phyloP scores from a whole-genome alignment of 257 asterid species.

The Solanum okadae region DNA sequence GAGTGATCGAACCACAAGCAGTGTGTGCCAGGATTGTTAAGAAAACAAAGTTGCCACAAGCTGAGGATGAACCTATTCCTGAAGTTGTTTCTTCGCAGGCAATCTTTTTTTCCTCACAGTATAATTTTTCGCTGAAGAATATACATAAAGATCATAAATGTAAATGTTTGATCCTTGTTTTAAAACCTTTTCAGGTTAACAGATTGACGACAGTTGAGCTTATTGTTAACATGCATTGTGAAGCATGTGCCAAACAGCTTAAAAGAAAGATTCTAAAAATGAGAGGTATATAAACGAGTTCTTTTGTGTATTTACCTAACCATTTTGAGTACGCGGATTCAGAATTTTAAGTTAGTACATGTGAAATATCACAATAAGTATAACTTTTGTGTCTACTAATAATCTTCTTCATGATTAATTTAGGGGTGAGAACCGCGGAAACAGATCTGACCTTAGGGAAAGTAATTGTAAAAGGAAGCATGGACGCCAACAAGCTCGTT shows the following conservation, averaged over 20 bases:
- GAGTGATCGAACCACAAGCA: slow-evolving; percentile 67
- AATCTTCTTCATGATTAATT: neutral
- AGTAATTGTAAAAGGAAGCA: slow-evolving; percentile 66
- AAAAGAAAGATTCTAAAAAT: slow-evolving; percentile 76
- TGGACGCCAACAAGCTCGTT: slow-evolving; percentile 64
- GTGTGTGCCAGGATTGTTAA: slow-evolving; percentile 53
- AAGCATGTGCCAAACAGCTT: slow-evolving; percentile 78
- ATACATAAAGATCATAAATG: neutral
- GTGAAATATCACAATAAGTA: neutral
- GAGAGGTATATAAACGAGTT: slow-evolving; percentile 44
- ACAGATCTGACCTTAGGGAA: slow-evolving; percentile 60
- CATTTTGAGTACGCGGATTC: neutral
- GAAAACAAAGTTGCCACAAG: slow-evolving; percentile 46
- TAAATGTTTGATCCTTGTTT: neutral
- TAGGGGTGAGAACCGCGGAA: slow-evolving; percentile 74
- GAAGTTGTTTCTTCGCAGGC: slow-evolving; percentile 38
- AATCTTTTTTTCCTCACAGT: neutral
- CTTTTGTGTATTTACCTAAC: neutral
- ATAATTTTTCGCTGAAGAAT: neutral
- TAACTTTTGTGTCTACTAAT: neutral
- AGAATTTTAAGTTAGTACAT: neutral
- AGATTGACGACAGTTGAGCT: slow-evolving; percentile 52
- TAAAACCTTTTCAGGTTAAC: slow-evolving; percentile 33
- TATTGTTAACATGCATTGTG: slow-evolving; percentile 82
- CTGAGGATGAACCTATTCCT: slow-evolving; percentile 58